phyloP scores from a whole-genome alignment of 495 filamentous ascomycete species.

The Haplographium delicatum region DNA sequence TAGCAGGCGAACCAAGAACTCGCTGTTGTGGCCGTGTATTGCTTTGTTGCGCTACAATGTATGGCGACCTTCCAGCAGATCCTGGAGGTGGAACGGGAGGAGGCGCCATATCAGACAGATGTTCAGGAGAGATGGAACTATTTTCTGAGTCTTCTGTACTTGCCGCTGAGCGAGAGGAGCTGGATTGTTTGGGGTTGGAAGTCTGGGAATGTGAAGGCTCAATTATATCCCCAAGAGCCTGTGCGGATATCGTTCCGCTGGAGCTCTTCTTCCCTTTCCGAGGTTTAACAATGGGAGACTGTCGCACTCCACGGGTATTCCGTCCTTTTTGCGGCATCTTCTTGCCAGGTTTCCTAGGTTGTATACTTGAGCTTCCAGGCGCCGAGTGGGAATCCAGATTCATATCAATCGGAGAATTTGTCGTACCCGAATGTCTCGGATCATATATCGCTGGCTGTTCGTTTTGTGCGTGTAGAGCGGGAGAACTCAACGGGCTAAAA shows the following conservation, averaged over 20 bases:
- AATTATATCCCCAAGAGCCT: conserved; percentile 47
- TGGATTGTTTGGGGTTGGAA: conserved; percentile 9
- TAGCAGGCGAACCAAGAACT: conserved; percentile 51
- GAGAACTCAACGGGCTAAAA: conserved; percentile 91
- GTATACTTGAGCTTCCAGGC: conserved; percentile 26
- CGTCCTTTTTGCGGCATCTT: conserved; percentile 22
- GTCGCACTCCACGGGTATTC: conserved; percentile 43
- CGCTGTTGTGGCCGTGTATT: conserved; percentile 3
- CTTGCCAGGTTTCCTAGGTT: conserved; percentile 33
- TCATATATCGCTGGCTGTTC: conserved; percentile 34
- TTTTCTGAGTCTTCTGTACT: conserved; percentile 32
- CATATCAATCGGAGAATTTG: conserved; percentile 42
- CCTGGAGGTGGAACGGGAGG: conserved; percentile 46
- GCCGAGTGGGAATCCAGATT: conserved; percentile 37
- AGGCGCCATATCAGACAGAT: conserved; percentile 52
- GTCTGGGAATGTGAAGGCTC: conserved; percentile 17
- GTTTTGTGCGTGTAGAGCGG: conserved; percentile 79
- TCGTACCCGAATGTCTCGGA: conserved; percentile 35
- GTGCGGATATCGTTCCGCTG: conserved; percentile 50
- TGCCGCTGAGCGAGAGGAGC: conserved; percentile 26
- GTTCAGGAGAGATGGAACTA: conserved; percentile 50
- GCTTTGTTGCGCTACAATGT: conserved; percentile 24
- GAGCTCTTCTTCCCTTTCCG: conserved; percentile 40
- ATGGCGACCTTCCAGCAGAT: conserved; percentile 44
- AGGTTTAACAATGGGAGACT: conserved; percentile 84